Evolutionary conservation across 257 asterid genomes (phyloP).

Genomic region (Leonotis leonurus): DNA sequence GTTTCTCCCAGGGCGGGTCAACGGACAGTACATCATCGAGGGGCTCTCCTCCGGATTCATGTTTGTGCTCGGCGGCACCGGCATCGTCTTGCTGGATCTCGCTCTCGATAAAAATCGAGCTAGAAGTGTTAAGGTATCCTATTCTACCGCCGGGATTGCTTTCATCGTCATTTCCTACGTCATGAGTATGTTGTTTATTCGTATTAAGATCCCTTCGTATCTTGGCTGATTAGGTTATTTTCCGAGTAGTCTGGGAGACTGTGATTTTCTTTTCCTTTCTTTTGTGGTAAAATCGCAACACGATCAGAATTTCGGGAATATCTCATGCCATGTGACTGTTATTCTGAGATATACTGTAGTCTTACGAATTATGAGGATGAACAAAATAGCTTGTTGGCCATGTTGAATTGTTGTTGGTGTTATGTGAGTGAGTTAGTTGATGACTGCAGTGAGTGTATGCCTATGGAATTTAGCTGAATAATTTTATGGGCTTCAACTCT

Average conservation of each 20-base stretch:
- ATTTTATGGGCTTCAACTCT: neutral
- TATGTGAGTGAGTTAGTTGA: neutral
- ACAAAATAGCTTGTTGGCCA: neutral
- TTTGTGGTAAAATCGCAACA: neutral
- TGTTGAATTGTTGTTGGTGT: neutral
- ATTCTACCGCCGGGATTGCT: conserved; percentile 65
- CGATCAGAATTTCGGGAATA: neutral
- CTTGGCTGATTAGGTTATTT: conserved; percentile 43
- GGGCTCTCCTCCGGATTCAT: conserved; percentile 91
- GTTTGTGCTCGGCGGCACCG: conserved; percentile 88
- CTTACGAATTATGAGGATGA: conserved; percentile 3
- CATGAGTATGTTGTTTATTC: conserved; percentile 87
- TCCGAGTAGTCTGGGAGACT: neutral
- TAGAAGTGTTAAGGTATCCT: conserved; percentile 74
- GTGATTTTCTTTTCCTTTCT: neutral
- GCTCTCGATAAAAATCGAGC: conserved; percentile 78
- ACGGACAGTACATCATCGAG: conserved; percentile 90
- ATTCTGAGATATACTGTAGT: conserved; percentile 9
- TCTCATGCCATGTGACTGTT: neutral
- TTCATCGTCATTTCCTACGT: conserved; percentile 71
- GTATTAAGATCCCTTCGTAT: conserved; percentile 87
- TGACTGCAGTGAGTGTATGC: neutral
- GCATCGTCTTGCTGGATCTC: conserved; percentile 79
- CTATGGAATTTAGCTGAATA: neutral
- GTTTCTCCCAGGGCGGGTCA: conserved; percentile 82